Base-by-base conservation (phyloP, 108 stramenopile genomes). In the Nitzschia sp. region DNA sequence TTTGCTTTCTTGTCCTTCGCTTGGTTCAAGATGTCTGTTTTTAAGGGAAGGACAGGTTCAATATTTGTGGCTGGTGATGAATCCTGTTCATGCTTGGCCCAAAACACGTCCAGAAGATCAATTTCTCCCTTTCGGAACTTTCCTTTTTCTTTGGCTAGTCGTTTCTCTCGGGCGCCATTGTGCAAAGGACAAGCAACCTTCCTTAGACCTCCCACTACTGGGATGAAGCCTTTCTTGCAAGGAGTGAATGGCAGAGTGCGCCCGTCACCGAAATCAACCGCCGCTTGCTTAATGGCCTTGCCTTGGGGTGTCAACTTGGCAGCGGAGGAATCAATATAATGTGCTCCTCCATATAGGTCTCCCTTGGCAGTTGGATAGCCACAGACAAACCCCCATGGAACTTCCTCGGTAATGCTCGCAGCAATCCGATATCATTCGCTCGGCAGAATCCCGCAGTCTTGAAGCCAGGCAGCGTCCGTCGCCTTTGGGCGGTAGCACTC, bases 111-210 rank as follows among this genome's bases (percentile, higher is more conserved):
- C 72, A 87, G n/a, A n/a, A n/a, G 68, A 36, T 76, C 54, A 6
- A 87, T 78, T 80, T 92, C 91, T 33, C 88, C 91, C 32, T 74
- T 68, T 11, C 88, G 86, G 71, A 83, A 84, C 28, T 38, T 19
- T 25, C 78, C 72, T 0, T 73, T 64, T 56, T 92, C 91, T 56
- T 62, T 73, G 30, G 52, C 29, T 15, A 92, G 32, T 32, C 91
- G 73, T 62, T 80, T 72, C 65, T 74, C 63, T 27, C 94, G 79
- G 57, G 74, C 60, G 17, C 69, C 50, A 58, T 90, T 76, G 63
- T 93, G 95, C 26, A 96, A 66, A 31, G 87, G 79, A 66, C 95
- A 96, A 3, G 91, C 95, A 63, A 79, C 89, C 86, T 86, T 90
- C 29, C 69, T 64, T 22, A 56, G 55, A 58, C 69, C 74, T 4